Base-by-base conservation (phyloP, 768 basidiomycete genomes). In the Boletus rubescentipes region DNA sequence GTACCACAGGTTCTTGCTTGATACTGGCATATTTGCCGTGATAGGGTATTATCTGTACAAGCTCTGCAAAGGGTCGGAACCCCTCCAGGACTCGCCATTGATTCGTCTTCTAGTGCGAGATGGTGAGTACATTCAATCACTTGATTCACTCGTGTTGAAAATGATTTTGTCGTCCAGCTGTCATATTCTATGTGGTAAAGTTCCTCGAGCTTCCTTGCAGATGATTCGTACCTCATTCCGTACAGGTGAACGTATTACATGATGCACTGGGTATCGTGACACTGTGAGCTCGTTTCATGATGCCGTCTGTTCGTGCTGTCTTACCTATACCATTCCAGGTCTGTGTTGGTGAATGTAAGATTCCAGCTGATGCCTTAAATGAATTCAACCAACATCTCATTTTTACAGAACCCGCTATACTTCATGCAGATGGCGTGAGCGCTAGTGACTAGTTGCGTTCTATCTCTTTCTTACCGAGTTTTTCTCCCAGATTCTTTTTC, bases 341-440 rank as follows among this genome's bases (percentile, higher is more conserved):
- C 50, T 29, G 9, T 44, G 2, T 30, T 51, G 2, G 30, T 9
- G 10, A 12, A 37, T 1, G 42, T 51, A 37, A 42, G 49, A 6
- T 4, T 35, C 11, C 2, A 12, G 20, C 12, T 5, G 9, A 42
- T 14, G 21, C 23, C 12, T 15, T 18, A 2, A 14, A 30, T 21
- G 18, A 36, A 44, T 21, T 34, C 2, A 26, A 16, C 7, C 6
- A 36, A 51, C 8, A 3, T 20, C 26, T 30, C 18, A 23, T 23
- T 35, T n/a, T 9, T 15, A 14, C 42, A 61, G 61, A 15, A 34
- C 12, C 52, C 60, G 5, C 38, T 23, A 12, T 43, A 51, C 46
- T 37, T 54, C 3, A 5, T 61, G 26, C 20, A 31, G 11, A 9
- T 36, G 14, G 48, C 9, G 48, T 49, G n/a, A 49, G 48, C 20